phyloP scores from a whole-genome alignment of 2,329 filamentous ascomycete species.

The Tolypocladium tropicale region DNA sequence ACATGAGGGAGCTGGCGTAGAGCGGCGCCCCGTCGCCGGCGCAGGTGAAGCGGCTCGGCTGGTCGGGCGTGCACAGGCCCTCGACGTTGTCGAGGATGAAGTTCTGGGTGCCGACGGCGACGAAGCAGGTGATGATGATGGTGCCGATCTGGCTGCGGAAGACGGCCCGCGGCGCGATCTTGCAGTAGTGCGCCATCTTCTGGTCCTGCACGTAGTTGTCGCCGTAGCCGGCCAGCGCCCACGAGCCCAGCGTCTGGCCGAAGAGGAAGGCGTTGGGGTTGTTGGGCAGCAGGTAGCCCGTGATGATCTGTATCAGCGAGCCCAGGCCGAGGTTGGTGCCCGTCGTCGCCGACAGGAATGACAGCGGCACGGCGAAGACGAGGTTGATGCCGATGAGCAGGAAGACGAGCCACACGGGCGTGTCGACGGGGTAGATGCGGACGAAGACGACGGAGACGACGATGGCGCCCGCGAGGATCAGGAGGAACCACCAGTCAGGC shows the following conservation, averaged over 20 bases:
- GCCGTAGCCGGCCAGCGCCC: slow-evolving; percentile 21
- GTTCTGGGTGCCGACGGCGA: slow-evolving; percentile 33
- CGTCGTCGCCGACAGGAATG: slow-evolving; percentile 32
- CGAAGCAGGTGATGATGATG: slow-evolving; percentile 33
- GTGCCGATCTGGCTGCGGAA: slow-evolving; percentile 37
- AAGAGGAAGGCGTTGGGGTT: slow-evolving; percentile 15
- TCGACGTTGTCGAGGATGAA: slow-evolving; percentile 27
- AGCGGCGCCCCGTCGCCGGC: slow-evolving; percentile 37
- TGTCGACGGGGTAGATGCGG: slow-evolving; percentile 15
- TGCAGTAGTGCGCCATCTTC: slow-evolving; percentile 41
- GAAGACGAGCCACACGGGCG: slow-evolving; percentile 29
- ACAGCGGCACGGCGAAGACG: slow-evolving; percentile 31
- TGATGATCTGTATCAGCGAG: slow-evolving; percentile 30
- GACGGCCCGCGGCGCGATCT: slow-evolving; percentile 34
- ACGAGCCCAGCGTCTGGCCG: slow-evolving; percentile 12
- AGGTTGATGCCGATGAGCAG: slow-evolving; percentile 27
- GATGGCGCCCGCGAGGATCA: slow-evolving; percentile 22
- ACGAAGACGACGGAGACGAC: slow-evolving; percentile 20
- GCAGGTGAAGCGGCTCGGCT: slow-evolving; percentile 35
- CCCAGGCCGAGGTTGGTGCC: slow-evolving; percentile 31
- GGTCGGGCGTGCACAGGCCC: slow-evolving; percentile 16
- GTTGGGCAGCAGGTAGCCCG: slow-evolving; percentile 14
- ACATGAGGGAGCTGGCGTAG: slow-evolving; percentile 24
- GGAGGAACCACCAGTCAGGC: slow-evolving; percentile 36
- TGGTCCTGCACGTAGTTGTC: slow-evolving; percentile 35